phyloP scores from a whole-genome alignment of 2,329 filamentous ascomycete species.

The Hymenoscyphus repandus region DNA sequence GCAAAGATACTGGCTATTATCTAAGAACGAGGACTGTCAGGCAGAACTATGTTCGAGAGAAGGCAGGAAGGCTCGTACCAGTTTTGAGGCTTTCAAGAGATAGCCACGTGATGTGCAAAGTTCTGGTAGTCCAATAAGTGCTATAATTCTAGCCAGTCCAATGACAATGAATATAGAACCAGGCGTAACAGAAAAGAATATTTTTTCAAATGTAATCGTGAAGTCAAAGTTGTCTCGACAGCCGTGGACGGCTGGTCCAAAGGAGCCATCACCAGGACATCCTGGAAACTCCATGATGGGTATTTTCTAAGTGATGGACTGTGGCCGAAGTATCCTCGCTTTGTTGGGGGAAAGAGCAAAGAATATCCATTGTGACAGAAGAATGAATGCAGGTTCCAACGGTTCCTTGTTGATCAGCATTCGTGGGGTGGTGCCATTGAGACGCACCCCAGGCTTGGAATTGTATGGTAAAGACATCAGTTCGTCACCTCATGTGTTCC shows the following conservation, averaged over 20 bases:
- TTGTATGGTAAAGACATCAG: too few species aligned
- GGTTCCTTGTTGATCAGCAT: too few species aligned
- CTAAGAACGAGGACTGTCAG: neutral
- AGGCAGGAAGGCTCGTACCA: neutral
- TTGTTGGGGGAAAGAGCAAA: too few species aligned
- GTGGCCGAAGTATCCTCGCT: too few species aligned
- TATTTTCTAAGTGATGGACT: too few species aligned
- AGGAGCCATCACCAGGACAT: slow-evolving; percentile 1
- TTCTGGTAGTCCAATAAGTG: neutral
- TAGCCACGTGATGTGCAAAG: neutral
- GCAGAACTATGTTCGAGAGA: neutral
- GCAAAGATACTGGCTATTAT: neutral
- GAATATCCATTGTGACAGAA: too few species aligned
- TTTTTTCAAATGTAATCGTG: slow-evolving; percentile 14
- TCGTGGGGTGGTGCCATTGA: too few species aligned
- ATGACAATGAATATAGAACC: slow-evolving; percentile 6
- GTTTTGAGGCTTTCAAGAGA: neutral
- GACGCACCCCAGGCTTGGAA: too few species aligned
- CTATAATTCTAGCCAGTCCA: neutral
- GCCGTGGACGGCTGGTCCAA: slow-evolving; percentile 10
- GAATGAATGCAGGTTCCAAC: too few species aligned
- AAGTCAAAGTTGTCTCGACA: slow-evolving; percentile 19
- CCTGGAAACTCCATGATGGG: slow-evolving; percentile 1
- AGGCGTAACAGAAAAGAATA: slow-evolving; percentile 10
- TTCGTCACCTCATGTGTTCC: too few species aligned